Evolutionary conservation across 345 rosid species (phyloP).

Genomic region (Rhizophora mangle): DNA sequence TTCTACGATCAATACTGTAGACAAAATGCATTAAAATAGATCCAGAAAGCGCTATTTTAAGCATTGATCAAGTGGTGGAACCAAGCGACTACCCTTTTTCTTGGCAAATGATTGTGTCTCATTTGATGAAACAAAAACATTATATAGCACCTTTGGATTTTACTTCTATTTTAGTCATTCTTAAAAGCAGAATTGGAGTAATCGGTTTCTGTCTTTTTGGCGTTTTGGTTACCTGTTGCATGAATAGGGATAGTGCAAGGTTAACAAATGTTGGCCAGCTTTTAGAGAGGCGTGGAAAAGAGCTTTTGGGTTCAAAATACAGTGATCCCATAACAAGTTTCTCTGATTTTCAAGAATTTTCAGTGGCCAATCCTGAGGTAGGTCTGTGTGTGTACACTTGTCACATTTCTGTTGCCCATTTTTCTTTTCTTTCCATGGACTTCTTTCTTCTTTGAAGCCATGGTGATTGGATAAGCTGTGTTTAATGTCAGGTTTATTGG

Average conservation of each 20-base stretch:
- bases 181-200: background rate
- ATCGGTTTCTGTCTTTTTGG: background rate
- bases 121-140: too few relatives aligned
- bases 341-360: constrained; percentile 78
- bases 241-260: constrained; percentile 55
- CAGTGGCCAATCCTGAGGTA: constrained; percentile 86
- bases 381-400: background rate
- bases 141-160: too few relatives aligned
- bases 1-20: too few relatives aligned
- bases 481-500: constrained; percentile 69
- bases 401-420: background rate
- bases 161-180: background rate
- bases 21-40: too few relatives aligned
- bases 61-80: too few relatives aligned
- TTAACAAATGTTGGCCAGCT: constrained; percentile 67
- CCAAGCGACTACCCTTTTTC: too few relatives aligned
- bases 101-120: too few relatives aligned
- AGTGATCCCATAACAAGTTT: constrained; percentile 76
- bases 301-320: constrained; percentile 68
- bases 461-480: too few relatives aligned
- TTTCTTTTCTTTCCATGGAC: background rate
- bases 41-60: too few relatives aligned
- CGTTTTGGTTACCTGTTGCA: constrained; percentile 3
- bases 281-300: constrained; percentile 64
- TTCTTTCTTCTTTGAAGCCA: too few relatives aligned